Evolutionary conservation across 306 rosid genomes (phyloP).

Genomic region (Begonia loranthoides): DNA sequence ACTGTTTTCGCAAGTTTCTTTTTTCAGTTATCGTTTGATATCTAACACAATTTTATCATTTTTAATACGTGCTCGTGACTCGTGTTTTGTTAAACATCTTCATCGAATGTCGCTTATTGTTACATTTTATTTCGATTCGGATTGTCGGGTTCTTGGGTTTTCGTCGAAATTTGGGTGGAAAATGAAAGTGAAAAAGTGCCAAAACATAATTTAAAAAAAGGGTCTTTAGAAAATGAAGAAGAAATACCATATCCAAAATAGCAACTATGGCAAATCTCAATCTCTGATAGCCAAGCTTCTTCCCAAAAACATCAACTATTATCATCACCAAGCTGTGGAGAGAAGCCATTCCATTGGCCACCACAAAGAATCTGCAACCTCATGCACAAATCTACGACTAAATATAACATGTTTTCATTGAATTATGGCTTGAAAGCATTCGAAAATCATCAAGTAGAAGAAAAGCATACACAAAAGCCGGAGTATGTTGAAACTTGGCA

Average conservation of each 20-base stretch:
- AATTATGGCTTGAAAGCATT: neutral
- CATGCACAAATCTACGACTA: too few species aligned
- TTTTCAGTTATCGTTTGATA: too few species aligned
- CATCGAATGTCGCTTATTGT: too few species aligned
- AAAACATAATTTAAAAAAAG: neutral
- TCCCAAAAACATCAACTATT: slow-evolving; percentile 32
- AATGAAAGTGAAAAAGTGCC: too few species aligned
- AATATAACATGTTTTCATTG: neutral
- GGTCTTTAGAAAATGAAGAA: too few species aligned
- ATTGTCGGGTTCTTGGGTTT: too few species aligned
- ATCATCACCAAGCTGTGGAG: slow-evolving; percentile 69
- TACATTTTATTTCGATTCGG: too few species aligned
- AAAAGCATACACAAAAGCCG: slow-evolving; percentile 70
- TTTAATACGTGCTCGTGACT: too few species aligned
- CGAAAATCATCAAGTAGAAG: neutral
- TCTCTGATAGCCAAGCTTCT: slow-evolving; percentile 37
- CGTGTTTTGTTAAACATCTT: too few species aligned
- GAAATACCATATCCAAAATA: slow-evolving; percentile 65
- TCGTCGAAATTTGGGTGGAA: too few species aligned
- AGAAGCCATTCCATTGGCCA: slow-evolving; percentile 61
- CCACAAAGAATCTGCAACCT: slow-evolving; percentile 60
- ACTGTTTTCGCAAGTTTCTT: too few species aligned
- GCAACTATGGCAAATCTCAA: slow-evolving; percentile 51
- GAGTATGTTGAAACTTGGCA: slow-evolving; percentile 63
- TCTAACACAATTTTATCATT: too few species aligned